phyloP scores from a whole-genome alignment of 306 rosid species.

The Sindora glabra region DNA sequence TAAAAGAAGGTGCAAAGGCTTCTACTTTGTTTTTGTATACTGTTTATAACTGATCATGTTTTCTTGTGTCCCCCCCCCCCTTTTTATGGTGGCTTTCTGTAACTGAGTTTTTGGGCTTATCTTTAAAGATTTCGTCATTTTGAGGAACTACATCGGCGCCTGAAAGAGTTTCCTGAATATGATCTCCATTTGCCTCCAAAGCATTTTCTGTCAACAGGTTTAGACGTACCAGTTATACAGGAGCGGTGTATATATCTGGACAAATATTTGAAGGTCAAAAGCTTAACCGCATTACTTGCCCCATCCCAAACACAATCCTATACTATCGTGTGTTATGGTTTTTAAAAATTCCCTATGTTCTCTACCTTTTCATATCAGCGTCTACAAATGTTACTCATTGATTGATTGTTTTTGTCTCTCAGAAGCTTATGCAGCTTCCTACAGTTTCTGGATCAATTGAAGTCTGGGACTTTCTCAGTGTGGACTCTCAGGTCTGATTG shows the following conservation, averaged over 20 bases:
- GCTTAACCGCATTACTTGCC: conserved; percentile 8
- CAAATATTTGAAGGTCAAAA: conserved; percentile 72
- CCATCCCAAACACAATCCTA: no score
- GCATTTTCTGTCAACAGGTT: conserved; percentile 92
- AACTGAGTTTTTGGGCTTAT: neutral
- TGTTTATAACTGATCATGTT: neutral
- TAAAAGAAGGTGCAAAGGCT: conserved; percentile 75
- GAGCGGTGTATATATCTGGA: conserved; percentile 86
- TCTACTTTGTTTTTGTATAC: conserved; percentile 10
- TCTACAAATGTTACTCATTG: conserved; percentile 9
- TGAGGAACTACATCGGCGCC: conserved; percentile 94
- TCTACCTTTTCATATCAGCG: neutral
- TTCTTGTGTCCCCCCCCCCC: neutral
- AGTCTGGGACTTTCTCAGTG: conserved; percentile 98
- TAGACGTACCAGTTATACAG: conserved; percentile 72
- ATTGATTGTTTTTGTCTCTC: conserved; percentile 25
- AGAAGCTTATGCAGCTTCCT: conserved; percentile 92
- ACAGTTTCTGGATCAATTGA: conserved; percentile 94
- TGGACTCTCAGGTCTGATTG: conserved; percentile 88
- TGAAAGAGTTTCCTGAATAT: conserved; percentile 88
- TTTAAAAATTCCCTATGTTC: conserved; percentile 1
- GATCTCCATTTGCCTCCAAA: conserved; percentile 94
- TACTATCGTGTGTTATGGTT: no score
- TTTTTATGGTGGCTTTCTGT: conserved; percentile 1
- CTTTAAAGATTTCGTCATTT: conserved; percentile 86